phyloP scores from a whole-genome alignment of 345 rosid species.

The Ailanthus altissimus region DNA sequence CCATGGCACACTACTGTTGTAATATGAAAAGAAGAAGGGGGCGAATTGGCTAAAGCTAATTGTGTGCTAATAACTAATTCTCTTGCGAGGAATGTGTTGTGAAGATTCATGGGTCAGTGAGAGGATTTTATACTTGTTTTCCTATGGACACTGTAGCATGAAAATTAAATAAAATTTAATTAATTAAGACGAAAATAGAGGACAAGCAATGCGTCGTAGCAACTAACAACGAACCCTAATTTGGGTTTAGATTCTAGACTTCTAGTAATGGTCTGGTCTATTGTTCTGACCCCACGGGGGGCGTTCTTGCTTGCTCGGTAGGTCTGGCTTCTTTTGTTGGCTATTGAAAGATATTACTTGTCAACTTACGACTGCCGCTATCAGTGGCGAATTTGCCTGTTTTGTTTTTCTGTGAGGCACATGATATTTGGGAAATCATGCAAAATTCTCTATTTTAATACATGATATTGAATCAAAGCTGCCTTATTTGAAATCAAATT shows the following conservation, averaged over 20 bases:
- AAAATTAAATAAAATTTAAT: background rate
- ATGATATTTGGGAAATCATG: background rate
- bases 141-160: background rate
- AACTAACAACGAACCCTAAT: no score
- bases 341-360: background rate
- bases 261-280: no score
- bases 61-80: background rate
- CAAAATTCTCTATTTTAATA: no score
- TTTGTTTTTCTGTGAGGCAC: background rate
- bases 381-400: slow-evolving; percentile 22
- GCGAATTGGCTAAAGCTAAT: background rate
- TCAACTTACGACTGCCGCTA: slow-evolving; percentile 21
- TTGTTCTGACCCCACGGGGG: no score
- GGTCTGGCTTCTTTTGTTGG: background rate
- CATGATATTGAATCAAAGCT: no score
- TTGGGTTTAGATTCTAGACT: no score
- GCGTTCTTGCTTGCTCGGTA: background rate
- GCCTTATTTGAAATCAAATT: no score
- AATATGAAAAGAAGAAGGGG: background rate
- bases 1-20: slow-evolving; percentile 25
- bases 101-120: background rate
- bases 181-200: background rate
- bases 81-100: slow-evolving; percentile 7
- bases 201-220: no score
- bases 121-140: slow-evolving; percentile 15